Evolutionary conservation across 2,329 filamentous ascomycete genomes (phyloP), one percentile per base, ranked within the genome.

Genomic region (Microascus cirrosus): DNA sequence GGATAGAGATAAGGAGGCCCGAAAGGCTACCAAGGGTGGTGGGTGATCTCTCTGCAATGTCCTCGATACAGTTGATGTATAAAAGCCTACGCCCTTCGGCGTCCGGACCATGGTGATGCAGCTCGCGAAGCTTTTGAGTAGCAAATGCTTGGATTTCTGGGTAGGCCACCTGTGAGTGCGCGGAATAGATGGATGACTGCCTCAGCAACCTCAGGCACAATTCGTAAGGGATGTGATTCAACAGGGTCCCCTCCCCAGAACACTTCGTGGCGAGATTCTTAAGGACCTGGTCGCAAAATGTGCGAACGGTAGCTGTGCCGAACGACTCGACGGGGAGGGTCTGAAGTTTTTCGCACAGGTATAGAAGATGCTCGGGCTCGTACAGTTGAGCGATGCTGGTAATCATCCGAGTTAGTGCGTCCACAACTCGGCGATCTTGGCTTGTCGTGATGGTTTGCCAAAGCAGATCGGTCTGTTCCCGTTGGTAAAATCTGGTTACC

Each of bases 361-460:
- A 85, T 7, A 87, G 67, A 45, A 90, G 69, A 5, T 74, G 68
- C 0, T 73, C 64, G 34, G 74, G 71, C 8, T 77, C 71, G 57
- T 80, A 77, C 10, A 85, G 69, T 42, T 75, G 71, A 1, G 74
- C 65, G 48, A 82, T 78, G 20, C 69, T 72, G 3, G 65, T 67
- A 34, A 80, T 69, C 82, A 95, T 88, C 20, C 77, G 77, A 54
- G 92, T 76, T 25, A 95, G 81, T 32, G 92, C 91, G 55, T 91
- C 85, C 8, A 89, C 85, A n/a, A 93, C 85, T 58, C 91, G 82
- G 3, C 89, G 86, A 68, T 97, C 91, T 65, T 92, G 90, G 60
- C 87, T 91, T 25, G 85, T 84, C 6, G 82, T 86, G 55, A 96
- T 84, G 0, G 89, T 89, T 60, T 86, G 83, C 93, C 93, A 97